Conservation (phyloP, 2,329 filamentous ascomycete genomes). For the Emergomyces orientalis region DNA sequence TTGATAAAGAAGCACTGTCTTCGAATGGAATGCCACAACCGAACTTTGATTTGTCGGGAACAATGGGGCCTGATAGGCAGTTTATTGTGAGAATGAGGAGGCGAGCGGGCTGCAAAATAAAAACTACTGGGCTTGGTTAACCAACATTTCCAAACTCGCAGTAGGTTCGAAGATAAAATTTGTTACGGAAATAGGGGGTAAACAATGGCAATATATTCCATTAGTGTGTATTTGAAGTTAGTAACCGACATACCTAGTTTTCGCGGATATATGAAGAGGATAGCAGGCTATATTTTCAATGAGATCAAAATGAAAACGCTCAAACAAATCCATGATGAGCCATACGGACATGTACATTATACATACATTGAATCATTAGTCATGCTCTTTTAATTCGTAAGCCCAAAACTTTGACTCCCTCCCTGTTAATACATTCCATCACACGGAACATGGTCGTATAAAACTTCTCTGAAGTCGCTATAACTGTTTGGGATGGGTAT, state of each 20-base stretch:
- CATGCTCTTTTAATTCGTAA: neutral
- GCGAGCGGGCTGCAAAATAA: neutral
- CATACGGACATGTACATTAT: no score
- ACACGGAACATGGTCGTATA: neutral
- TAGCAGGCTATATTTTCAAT: neutral
- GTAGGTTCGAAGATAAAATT: neutral
- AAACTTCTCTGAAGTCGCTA: neutral
- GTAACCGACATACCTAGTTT: neutral
- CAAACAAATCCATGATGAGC: neutral
- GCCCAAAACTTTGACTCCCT: neutral
- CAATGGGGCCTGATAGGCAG: slow-evolving; percentile 12
- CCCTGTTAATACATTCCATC: neutral
- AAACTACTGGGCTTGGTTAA: neutral
- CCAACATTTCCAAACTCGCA: neutral
- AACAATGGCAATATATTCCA: neutral
- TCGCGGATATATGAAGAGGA: neutral
- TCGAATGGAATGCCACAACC: slow-evolving; percentile 11
- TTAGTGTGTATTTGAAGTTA: neutral
- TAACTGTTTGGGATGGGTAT: neutral
- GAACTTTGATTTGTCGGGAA: slow-evolving; percentile 7
- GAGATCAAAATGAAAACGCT: neutral
- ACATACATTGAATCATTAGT: neutral
- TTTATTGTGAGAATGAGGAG: slow-evolving; percentile 14
- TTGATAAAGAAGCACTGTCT: slow-evolving; percentile 11
- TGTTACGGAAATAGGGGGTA: neutral